These are phyloP conservation scores for Triticum dicoccoides DNA, from an alignment of 176 grass and related monocot genomes.

Conservation along the genomic window DNA sequence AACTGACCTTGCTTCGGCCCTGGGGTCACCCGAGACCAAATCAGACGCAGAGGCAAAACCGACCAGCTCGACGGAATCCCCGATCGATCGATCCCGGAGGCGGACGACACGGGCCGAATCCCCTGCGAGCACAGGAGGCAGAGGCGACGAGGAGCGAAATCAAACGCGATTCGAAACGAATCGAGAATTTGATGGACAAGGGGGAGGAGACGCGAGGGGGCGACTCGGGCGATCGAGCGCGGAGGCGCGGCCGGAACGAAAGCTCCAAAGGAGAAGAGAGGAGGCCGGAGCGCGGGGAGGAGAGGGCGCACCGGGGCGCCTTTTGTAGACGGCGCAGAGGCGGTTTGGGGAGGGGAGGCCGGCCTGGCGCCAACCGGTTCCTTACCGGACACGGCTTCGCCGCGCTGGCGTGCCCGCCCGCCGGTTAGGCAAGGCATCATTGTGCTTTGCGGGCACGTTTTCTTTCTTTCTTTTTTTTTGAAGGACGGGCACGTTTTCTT, in stretches of 20 bases:
- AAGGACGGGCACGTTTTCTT: too few relatives aligned
- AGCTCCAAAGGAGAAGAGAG: not conserved
- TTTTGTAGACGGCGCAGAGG: constrained; percentile 28
- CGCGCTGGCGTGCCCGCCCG: not conserved
- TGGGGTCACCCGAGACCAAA: too few relatives aligned
- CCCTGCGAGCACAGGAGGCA: constrained; percentile 7
- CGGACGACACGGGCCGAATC: not conserved
- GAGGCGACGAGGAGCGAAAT: not conserved
- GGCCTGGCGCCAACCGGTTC: constrained; percentile 18
- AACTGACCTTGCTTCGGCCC: constrained; percentile 29
- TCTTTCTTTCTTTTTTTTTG: too few relatives aligned
- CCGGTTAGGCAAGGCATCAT: too few relatives aligned
- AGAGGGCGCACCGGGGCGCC: not conserved
- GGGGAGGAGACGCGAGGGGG: not conserved
- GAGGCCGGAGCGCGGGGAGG: not conserved
- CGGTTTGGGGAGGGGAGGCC: not conserved
- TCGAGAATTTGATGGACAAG: not conserved
- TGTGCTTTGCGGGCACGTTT: too few relatives aligned
- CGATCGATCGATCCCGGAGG: not conserved
- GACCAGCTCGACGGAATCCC: too few relatives aligned
- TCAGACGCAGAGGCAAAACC: too few relatives aligned
- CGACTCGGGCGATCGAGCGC: not conserved
- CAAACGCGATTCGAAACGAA: not conserved
- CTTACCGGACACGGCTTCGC: constrained; percentile 22
- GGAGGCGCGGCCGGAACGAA: not conserved